Percentiles rank a stretch among this genome's conserved stretches.
Conservation (phyloP, 805 yeast species). For the Hanseniaspora osmophila region DNA sequence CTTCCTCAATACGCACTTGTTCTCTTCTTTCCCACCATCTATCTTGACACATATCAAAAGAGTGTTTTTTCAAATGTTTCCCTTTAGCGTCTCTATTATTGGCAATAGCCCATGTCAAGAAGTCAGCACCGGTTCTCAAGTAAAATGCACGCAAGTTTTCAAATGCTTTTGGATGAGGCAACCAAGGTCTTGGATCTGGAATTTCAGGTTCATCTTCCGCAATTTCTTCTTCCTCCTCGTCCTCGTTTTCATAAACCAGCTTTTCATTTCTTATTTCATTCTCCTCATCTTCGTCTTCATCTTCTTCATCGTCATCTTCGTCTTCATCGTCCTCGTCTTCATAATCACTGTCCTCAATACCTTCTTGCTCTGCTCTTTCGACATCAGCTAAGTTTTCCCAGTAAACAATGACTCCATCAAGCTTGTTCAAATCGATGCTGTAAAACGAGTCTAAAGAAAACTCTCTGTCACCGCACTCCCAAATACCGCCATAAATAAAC, state of each 20-base stretch:
- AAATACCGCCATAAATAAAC: conserved; percentile 80
- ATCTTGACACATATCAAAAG: conserved; percentile 83
- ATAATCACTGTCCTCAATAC: conserved; percentile 47
- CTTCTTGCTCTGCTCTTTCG: conserved; percentile 35
- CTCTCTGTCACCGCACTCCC: conserved; percentile 81
- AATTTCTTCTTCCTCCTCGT: conserved; percentile 51
- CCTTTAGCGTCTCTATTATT: conserved; percentile 78
- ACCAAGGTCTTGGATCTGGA: conserved; percentile 91
- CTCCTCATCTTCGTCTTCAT: conserved; percentile 30
- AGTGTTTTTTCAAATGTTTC: conserved; percentile 72
- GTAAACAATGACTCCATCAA: conserved; percentile 74
- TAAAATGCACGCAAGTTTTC: conserved; percentile 77
- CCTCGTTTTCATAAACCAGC: conserved; percentile 44
- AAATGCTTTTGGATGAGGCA: conserved; percentile 92
- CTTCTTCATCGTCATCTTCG: conserved; percentile 56
- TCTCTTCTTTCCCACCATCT: conserved; percentile 99
- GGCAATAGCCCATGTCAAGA: conserved; percentile 86
- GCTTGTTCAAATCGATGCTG: conserved; percentile 66
- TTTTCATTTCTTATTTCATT: conserved; percentile 32
- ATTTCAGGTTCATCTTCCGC: conserved; percentile 51
- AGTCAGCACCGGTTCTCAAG: conserved; percentile 70
- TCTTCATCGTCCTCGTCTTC: conserved; percentile 53
- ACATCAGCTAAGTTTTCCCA: conserved; percentile 74
- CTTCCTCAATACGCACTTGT: conserved; percentile 77
- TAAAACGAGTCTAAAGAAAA: conserved; percentile 74